Evolutionary conservation across 2,329 filamentous ascomycete species (phyloP).

Genomic region (Corynespora cassiicola): DNA sequence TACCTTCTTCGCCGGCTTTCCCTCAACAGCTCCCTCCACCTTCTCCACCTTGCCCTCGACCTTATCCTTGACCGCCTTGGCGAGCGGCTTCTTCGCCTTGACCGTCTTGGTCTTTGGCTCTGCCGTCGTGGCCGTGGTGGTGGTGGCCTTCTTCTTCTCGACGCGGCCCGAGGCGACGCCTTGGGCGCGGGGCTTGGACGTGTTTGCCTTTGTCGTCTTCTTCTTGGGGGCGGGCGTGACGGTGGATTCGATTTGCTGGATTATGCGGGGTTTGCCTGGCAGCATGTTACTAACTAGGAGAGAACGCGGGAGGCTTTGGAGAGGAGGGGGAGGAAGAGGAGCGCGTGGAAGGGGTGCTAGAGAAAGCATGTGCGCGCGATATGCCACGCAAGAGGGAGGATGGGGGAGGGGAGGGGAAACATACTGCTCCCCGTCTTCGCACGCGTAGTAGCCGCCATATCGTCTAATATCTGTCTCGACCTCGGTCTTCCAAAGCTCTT

Average conservation of each 20-base stretch:
- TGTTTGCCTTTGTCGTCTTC: conserved; percentile 46
- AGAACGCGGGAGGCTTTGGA: too few species aligned
- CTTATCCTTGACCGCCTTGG: conserved; percentile 35
- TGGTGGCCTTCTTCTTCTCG: conserved; percentile 27
- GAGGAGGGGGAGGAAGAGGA: conserved; percentile 12
- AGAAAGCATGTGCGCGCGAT: not conserved
- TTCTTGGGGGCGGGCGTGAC: conserved; percentile 46
- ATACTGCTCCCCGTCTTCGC: too few species aligned
- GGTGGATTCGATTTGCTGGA: conserved; percentile 57
- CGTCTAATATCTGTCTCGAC: too few species aligned
- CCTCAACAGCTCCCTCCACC: conserved; percentile 27
- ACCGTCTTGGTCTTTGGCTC: conserved; percentile 25
- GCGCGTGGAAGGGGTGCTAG: conserved; percentile 9
- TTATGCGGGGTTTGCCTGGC: conserved; percentile 62
- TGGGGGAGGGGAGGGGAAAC: too few species aligned
- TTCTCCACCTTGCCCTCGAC: conserved; percentile 31
- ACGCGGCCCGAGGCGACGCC: conserved; percentile 41
- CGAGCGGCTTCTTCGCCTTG: conserved; percentile 30
- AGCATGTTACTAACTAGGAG: too few species aligned
- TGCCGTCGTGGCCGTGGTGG: conserved; percentile 14
- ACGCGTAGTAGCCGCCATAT: too few species aligned
- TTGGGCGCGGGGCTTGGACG: conserved; percentile 43
- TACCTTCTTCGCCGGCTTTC: conserved; percentile 39
- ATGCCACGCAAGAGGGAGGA: not conserved
- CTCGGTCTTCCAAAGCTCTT: too few species aligned